A percentile compares a stretch with the other conserved stretches of the same genome.
Evolutionary conservation across 2,329 filamentous ascomycete species (phyloP).

Genomic region (Dactylellina haptotyla): DNA sequence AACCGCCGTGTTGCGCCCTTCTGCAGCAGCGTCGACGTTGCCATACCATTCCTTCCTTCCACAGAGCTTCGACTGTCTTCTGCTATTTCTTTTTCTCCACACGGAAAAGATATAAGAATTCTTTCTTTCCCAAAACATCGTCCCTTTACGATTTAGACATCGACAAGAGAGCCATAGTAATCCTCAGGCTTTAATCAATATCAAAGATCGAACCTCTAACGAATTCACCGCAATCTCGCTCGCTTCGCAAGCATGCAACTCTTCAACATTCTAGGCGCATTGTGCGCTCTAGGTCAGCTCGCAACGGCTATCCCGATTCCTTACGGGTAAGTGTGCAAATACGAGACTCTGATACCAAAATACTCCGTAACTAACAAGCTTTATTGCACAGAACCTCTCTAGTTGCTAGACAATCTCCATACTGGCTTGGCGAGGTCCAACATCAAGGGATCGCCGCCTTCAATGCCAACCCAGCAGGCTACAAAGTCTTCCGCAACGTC

Average conservation of each 20-base stretch:
- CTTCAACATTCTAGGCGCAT: constrained; percentile 27
- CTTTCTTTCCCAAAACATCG: neutral
- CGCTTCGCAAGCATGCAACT: constrained; percentile 41
- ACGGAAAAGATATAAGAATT: neutral
- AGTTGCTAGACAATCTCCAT: constrained; percentile 33
- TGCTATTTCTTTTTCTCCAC: neutral
- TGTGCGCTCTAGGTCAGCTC: constrained; percentile 43
- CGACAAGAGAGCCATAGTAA: constrained; percentile 22
- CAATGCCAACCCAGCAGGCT: constrained; percentile 60
- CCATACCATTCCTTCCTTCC: neutral
- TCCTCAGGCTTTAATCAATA: constrained; percentile 15
- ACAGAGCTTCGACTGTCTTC: neutral
- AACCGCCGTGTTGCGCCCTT: neutral
- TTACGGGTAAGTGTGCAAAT: constrained; percentile 15
- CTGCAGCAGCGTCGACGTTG: neutral
- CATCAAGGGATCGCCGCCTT: constrained; percentile 64
- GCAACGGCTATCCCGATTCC: constrained; percentile 30
- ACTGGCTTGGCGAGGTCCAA: constrained; percentile 60
- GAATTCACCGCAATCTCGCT: constrained; percentile 8
- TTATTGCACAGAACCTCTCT: constrained; percentile 22
- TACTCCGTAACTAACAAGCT: neutral
- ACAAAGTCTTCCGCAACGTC: constrained; percentile 66
- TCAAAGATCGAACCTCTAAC: neutral
- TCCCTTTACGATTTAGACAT: constrained; percentile 2
- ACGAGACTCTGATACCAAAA: neutral